phyloP scores from a whole-genome alignment of 306 rosid genomes.

The Inga laurina region DNA sequence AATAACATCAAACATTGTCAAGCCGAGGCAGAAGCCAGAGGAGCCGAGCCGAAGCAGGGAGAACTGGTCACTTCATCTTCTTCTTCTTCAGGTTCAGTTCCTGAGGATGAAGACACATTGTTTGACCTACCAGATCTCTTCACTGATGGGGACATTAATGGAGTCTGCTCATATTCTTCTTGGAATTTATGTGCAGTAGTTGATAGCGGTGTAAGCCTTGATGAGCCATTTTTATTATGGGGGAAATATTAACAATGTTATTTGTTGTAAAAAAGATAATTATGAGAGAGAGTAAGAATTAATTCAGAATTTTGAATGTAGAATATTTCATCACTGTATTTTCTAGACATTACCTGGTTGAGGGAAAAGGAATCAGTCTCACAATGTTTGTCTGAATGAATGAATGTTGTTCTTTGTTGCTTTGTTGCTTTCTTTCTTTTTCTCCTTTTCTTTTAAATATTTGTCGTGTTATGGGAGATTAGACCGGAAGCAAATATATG shows the following conservation, averaged over 20 bases:
- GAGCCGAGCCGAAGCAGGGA: conserved; percentile 30
- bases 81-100: conserved; percentile 34
- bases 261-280: background rate
- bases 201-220: conserved; percentile 54
- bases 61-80: conserved; percentile 15
- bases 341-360: background rate
- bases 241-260: conserved; percentile 43
- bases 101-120: conserved; percentile 56
- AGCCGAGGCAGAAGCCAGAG: conserved; percentile 14
- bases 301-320: background rate
- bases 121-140: conserved; percentile 91
- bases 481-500: background rate
- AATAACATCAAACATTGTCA: conserved; percentile 7
- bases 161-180: conserved; percentile 47
- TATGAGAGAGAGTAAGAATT: background rate
- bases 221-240: conserved; percentile 66
- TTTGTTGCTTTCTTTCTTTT: background rate
- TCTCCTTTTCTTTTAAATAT: background rate
- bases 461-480: background rate
- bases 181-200: conserved; percentile 69
- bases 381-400: background rate
- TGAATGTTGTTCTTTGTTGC: background rate
- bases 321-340: background rate
- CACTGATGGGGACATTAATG: conserved; percentile 39
- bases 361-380: background rate